These are phyloP conservation scores for Posidonia oceanica DNA, from an alignment of 116 monocot species.

Conservation along the genomic window DNA sequence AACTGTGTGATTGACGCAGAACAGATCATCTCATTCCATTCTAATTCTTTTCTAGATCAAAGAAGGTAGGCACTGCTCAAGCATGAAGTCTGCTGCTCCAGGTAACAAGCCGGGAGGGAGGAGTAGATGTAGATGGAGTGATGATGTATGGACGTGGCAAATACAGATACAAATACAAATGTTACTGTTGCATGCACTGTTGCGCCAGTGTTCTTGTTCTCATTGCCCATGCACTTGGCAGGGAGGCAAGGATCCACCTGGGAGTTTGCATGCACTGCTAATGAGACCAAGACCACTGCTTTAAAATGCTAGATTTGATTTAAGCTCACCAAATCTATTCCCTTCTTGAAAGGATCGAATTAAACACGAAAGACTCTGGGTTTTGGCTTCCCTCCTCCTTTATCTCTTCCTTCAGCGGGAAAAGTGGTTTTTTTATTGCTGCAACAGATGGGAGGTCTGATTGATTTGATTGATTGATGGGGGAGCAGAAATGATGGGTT, in stretches of 20 bases:
- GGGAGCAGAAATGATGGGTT: slow-evolving; percentile 19
- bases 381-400: neutral
- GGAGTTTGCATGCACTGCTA: neutral
- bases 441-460: slow-evolving; percentile 1
- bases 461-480: slow-evolving; percentile 23
- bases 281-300: neutral
- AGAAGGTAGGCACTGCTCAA: too few species aligned
- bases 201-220: neutral
- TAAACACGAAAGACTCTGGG: neutral
- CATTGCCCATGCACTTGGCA: slow-evolving; percentile 1
- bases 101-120: too few species aligned
- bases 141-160: too few species aligned
- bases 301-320: neutral
- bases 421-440: slow-evolving; percentile 10
- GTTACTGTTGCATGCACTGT: neutral
- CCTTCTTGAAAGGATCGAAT: neutral
- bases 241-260: neutral
- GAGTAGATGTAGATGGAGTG: too few species aligned
- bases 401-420: slow-evolving; percentile 1
- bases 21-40: too few species aligned
- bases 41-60: too few species aligned
- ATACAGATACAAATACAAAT: neutral
- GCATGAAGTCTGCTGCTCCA: too few species aligned
- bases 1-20: too few species aligned
- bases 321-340: neutral